Evolutionary conservation across 805 yeast genomes (phyloP), one percentile per base, ranked within the genome.

Genomic region (Starmerella sirachaensis): DNA sequence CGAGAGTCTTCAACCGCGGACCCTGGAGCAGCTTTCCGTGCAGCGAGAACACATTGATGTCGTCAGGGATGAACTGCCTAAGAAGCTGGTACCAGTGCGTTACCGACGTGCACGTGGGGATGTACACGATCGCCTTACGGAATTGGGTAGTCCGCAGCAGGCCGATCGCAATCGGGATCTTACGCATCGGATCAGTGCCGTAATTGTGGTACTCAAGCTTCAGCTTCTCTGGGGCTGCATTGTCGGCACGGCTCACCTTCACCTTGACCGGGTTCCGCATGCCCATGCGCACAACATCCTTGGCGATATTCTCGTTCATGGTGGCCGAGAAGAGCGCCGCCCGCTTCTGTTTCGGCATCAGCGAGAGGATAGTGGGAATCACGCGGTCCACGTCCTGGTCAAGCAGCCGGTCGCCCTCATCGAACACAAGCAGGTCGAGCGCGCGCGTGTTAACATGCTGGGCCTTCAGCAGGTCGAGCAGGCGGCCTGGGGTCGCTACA

Each of bases 301-400:
- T 66, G 9, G 91, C 84, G 0, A 94, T 91, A 39, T 81, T 76
- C 10, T 46, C 40, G 6, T 81, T 72, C 35, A 91, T 74, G 0
- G 98, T 91, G 2, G 98, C 98, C 1, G 95, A 84, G 54, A 88
- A 88, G 14, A 88, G 63, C 1, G 97, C 98, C 0, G 93, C 84
- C 52, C 98, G 69, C 52, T 94, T 74, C 60, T 88, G 98, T 48
- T 82, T 78, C 0, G 98, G 98, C 20, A 91, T 61, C 31, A 68
- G 56, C 23, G 71, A 65, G 27, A 88, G 62, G 20, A 88, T 82
- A 21, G 68, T 63, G 29, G 76, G 72, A 29, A 82, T 73, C 30
- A 84, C 85, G 29, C 63, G 65, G 19, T 70, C 72, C 54, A 85
- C 84, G 27, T 85, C 79, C 19, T 75, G 57, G 54, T 86, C 97